Percentiles rank a stretch among this genome's conserved stretches.
These are phyloP conservation scores for Pleurotus sapidus DNA, from an alignment of 768 basidiomycete species.

Conservation along the genomic window DNA sequence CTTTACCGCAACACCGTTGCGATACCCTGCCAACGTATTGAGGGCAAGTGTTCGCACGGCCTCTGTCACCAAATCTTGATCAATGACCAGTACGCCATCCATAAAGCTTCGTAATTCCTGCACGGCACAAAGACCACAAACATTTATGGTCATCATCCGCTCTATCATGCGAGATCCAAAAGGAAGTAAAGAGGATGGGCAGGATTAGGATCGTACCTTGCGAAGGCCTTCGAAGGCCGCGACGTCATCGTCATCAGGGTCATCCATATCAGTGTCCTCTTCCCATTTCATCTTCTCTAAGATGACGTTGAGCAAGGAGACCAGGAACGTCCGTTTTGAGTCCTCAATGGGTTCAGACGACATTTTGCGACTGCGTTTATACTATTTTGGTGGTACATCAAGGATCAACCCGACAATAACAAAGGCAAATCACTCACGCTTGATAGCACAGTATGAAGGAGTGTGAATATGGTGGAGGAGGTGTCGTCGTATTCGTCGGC, in stretches of 20 bases:
- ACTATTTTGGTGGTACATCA: slow-evolving; percentile 42
- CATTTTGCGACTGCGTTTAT: slow-evolving; percentile 70
- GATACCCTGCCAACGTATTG: slow-evolving; percentile 70
- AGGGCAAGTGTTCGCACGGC: slow-evolving; percentile 72
- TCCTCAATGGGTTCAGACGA: slow-evolving; percentile 62
- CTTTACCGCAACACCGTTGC: slow-evolving; percentile 58
- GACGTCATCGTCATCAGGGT: slow-evolving; percentile 86
- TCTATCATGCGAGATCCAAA: slow-evolving; percentile 13
- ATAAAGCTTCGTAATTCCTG: slow-evolving; percentile 84
- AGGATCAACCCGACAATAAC: background rate
- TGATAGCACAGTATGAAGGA: slow-evolving; percentile 71
- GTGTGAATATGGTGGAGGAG: slow-evolving; percentile 77
- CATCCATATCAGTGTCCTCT: slow-evolving; percentile 71
- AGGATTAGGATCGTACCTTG: slow-evolving; percentile 49
- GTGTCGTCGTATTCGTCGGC: slow-evolving; percentile 91
- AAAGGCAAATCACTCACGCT: slow-evolving; percentile 50
- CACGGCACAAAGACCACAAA: slow-evolving; percentile 7
- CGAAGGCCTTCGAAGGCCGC: slow-evolving; percentile 82
- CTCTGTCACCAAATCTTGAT: slow-evolving; percentile 80
- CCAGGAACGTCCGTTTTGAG: slow-evolving; percentile 71
- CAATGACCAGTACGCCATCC: slow-evolving; percentile 84
- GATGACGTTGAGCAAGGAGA: slow-evolving; percentile 72
- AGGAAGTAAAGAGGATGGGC: background rate
- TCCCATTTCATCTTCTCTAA: slow-evolving; percentile 92
- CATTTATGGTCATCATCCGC: slow-evolving; percentile 9